These are phyloP conservation scores for Ustilago tritici DNA, from an alignment of 1,284 basidiomycete species.

Conservation along the genomic window DNA sequence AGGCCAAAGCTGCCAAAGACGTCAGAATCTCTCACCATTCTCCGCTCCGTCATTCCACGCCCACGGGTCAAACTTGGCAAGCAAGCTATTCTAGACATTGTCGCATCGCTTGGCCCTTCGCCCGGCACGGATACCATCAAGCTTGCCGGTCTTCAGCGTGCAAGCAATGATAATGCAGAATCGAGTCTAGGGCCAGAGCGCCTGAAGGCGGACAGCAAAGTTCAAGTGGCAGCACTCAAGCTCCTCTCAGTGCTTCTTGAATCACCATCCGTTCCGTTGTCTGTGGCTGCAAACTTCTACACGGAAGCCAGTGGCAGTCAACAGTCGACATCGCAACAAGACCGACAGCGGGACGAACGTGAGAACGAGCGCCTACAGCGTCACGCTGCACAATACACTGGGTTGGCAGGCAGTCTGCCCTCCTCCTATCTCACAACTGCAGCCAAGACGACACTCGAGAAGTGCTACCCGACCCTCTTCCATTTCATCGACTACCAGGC, in stretches of 20 bases:
- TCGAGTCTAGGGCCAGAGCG: slow-evolving; percentile 31
- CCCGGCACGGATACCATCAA: slow-evolving; percentile 34
- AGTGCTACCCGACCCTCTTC: slow-evolving; percentile 55
- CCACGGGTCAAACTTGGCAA: slow-evolving; percentile 35
- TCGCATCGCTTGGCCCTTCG: slow-evolving; percentile 36
- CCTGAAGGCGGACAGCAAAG: slow-evolving; percentile 44
- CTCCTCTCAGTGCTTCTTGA: slow-evolving; percentile 45
- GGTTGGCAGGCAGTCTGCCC: slow-evolving; percentile 35
- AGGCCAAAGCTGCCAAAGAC: slow-evolving; percentile 37
- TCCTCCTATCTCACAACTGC: slow-evolving; percentile 42
- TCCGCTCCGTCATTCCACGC: slow-evolving; percentile 36
- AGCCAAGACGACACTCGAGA: slow-evolving; percentile 40
- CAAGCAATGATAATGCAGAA: slow-evolving; percentile 7
- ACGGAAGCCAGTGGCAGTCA: slow-evolving; percentile 2
- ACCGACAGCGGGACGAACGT: slow-evolving; percentile 21
- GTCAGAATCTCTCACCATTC: slow-evolving; percentile 33
- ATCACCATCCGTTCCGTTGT: slow-evolving; percentile 37
- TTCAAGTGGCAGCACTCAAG: slow-evolving; percentile 47
- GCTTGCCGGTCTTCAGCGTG: slow-evolving; percentile 27
- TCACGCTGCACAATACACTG: slow-evolving; percentile 33
- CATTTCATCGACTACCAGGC: slow-evolving; percentile 58
- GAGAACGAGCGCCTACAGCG: slow-evolving; percentile 32
- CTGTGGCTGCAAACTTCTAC: slow-evolving; percentile 38
- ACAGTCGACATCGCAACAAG: slow-evolving; percentile 5
- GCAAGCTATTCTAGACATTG: slow-evolving; percentile 35